Evolutionary conservation across 2,329 filamentous ascomycete species (phyloP), one percentile per base, ranked within the genome.

Genomic region (Stagonosporopsis vannaccii): DNA sequence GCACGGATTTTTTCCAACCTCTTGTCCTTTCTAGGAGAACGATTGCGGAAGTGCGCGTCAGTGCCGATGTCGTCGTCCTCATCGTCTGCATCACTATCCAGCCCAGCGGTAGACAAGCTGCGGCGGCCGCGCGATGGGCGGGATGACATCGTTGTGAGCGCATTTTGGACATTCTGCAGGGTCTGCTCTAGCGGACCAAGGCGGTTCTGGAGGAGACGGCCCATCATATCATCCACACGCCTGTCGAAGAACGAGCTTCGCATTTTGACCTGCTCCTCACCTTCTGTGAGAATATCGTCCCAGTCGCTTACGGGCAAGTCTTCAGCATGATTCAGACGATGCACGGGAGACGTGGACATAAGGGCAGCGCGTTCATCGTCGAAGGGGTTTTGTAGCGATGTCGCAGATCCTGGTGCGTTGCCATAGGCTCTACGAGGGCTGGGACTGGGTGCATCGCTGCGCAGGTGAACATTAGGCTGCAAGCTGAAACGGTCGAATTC

Each of bases 51-150:
- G 82, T 60, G 82, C 78, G 56, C 66, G 71, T 75, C 53, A 15
- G 68, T 88, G 68, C 78, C 79, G 37, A 81, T 78, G 35, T 84
- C 90, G 20, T 97, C 92, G 63, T 96, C 93, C 71, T 97, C 92
- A 60, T 97, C 93, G 73, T 98, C 94, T 11, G 95, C 94, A 77
- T 98, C 95, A 72, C 94, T 97, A 56, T 96, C 87, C 43, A 85
- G 82, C 3, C 81, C 78, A 26, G 92, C 75, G n/a, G 82, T 85
- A 42, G 90, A 93, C 36, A 86, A 76, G 73, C 88, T 91, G 64
- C 87, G 85, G 62, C 85, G 81, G 51, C 81, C 85, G 11, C 86
- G 85, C 23, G 64, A 63, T 37, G 63, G 52, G 7, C 81, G 79
- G 13, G 80, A 51, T 81, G 85, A 82, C 64, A 89, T 81, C 39